Base-by-base conservation (phyloP, 192 early-diverging fungal genomes). In the Phlyctochytrium arcticum region DNA sequence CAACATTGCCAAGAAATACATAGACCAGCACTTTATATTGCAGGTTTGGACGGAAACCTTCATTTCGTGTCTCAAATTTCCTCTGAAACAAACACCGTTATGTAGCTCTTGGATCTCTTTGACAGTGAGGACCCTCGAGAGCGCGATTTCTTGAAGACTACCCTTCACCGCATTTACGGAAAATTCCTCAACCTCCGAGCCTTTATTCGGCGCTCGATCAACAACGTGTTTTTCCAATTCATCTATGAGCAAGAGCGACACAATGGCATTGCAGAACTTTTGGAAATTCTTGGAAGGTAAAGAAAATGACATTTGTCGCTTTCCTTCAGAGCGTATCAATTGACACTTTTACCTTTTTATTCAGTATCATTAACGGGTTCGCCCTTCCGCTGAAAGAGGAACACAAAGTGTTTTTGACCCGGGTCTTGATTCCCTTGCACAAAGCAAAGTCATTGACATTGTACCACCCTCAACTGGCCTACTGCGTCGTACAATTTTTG, bases 361-460 rank as follows among this genome's bases (percentile, higher is more conserved):
- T 5, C 55, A 99, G 97, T 79, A 99, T 99, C 66, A 99, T 99
- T 78, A 99, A 99, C 73, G 97, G 97, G 19, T 99, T 99, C 72
- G 95, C 97, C 1, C 80, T 98, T 26, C 97, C 97, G 39, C 80
- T 99, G 36, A 99, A 99, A 73, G 93, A 98, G 55, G 97, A 99
- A 79, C 97, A 99, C 80, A 94, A 96, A 76, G 88, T 88, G 27
- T 99, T 99, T 75, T 71, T 99, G 51, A 88, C 88, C 48, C 83
- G 89, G 50, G 96, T 96, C 23, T 82, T 99, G 60, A 76, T 99
- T 57, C 97, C 97, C 7, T 75, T 99, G 51, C 97, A 99, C 79
- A 98, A 98, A 69, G 90, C 92, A 6, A 90, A 92, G 36, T 94
- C 95, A 15, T 80, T 99, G 72, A 87, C 89, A 0, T 75, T 98